A percentile compares a stretch with the other conserved stretches of the same genome.
These are phyloP conservation scores for Conringia planisiliqua DNA, from an alignment of 345 rosid genomes.

Conservation along the genomic window DNA sequence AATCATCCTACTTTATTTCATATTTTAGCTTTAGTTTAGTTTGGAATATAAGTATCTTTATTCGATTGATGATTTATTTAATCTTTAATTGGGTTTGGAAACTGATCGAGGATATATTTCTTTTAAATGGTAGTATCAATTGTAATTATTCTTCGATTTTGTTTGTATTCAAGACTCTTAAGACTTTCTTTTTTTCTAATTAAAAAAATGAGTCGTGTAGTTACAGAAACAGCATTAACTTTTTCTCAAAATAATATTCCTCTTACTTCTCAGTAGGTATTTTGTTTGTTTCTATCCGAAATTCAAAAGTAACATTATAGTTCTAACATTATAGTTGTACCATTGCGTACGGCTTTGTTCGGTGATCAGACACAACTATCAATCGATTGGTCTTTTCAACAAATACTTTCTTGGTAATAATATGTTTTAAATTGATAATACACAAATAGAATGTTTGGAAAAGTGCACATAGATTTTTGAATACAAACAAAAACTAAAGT, in stretches of 20 bases:
- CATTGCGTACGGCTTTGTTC: not conserved
- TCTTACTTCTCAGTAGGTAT: not conserved
- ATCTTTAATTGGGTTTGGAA: not conserved
- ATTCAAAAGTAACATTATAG: not conserved
- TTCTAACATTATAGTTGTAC: slow-evolving; percentile 3
- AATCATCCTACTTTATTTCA: not conserved
- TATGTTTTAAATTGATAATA: not conserved
- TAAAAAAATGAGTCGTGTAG: not conserved
- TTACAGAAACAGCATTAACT: slow-evolving; percentile 13
- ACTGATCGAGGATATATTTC: not conserved
- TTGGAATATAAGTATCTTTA: not conserved
- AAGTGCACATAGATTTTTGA: not conserved
- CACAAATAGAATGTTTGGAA: not conserved
- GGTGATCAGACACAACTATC: not conserved
- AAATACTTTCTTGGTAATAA: not conserved
- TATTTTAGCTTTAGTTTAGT: not conserved
- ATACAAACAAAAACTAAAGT: not conserved
- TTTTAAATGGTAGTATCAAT: not conserved
- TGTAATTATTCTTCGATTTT: not conserved
- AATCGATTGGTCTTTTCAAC: not conserved
- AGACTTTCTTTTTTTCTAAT: not conserved
- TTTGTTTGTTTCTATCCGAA: slow-evolving; percentile 2
- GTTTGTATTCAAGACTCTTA: not conserved
- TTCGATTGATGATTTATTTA: not conserved
- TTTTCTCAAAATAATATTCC: not conserved